phyloP scores from a whole-genome alignment of 257 asterid genomes.

The Ajuga chamaepitys region DNA sequence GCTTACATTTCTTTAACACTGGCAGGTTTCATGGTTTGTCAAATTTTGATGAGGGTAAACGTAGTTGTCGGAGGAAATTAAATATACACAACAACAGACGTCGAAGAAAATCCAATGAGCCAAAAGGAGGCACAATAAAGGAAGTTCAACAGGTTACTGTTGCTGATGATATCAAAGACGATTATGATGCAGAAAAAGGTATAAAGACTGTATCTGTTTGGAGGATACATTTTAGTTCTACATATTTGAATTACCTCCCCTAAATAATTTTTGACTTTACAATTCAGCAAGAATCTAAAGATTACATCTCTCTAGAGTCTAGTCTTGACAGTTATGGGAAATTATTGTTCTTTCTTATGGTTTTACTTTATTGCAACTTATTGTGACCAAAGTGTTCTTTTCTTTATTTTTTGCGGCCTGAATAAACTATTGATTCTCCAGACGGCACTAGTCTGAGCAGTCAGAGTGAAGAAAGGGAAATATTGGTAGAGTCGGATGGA shows the following conservation, averaged over 20 bases:
- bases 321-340: background rate
- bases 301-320: background rate
- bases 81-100: constrained; percentile 83
- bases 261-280: background rate
- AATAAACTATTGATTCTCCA: constrained; percentile 25
- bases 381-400: background rate
- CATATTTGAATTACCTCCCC: background rate
- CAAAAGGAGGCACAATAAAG: constrained; percentile 39
- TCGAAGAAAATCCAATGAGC: constrained; percentile 58
- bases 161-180: constrained; percentile 50
- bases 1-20: constrained; percentile 13
- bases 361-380: background rate
- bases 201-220: background rate
- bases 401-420: constrained; percentile 3
- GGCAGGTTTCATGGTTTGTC: constrained; percentile 77
- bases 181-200: constrained; percentile 69
- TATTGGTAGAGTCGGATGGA: constrained; percentile 49
- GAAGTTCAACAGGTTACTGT: constrained; percentile 35
- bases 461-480: constrained; percentile 46
- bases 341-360: background rate
- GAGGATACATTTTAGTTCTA: background rate
- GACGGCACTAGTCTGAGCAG: constrained; percentile 39
- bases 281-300: background rate
- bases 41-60: constrained; percentile 87
- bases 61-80: constrained; percentile 86